A percentile compares a stretch with the other conserved stretches of the same genome.
Evolutionary conservation across 2,329 filamentous ascomycete genomes (phyloP).

Genomic region (Colletotrichum kahawae): DNA sequence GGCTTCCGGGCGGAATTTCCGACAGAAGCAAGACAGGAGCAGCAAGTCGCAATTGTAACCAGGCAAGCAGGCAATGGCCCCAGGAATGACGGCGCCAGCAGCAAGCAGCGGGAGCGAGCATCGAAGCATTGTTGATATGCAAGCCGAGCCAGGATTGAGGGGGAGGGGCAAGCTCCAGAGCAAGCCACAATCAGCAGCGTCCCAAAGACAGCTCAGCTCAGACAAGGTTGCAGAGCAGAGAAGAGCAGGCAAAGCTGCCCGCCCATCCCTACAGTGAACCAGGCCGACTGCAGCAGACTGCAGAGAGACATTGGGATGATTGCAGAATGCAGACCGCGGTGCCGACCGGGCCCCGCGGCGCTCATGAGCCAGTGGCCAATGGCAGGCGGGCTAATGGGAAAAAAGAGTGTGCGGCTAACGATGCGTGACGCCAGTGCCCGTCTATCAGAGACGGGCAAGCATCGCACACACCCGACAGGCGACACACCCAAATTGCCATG

Average conservation of each 20-base stretch:
- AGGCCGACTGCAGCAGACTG: conserved; percentile 10
- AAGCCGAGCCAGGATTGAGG: neutral
- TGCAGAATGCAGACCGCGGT: conserved; percentile 14
- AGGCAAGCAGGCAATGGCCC: neutral
- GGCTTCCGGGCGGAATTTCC: neutral
- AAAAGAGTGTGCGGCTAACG: conserved; percentile 9
- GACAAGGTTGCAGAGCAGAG: neutral
- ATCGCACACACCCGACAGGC: neutral
- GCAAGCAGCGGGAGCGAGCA: neutral
- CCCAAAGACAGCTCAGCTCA: neutral
- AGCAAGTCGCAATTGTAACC: neutral
- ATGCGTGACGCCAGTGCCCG: conserved; percentile 3
- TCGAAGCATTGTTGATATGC: neutral
- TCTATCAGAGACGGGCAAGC: conserved; percentile 15
- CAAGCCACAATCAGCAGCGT: conserved; percentile 2
- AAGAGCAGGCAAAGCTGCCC: neutral
- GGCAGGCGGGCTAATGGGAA: conserved; percentile 2
- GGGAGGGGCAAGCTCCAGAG: neutral
- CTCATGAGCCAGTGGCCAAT: conserved; percentile 2
- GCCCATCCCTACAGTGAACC: neutral
- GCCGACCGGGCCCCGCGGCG: conserved; percentile 1
- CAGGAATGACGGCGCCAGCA: neutral
- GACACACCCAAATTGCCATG: neutral
- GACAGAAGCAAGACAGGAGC: neutral
- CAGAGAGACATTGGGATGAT: conserved; percentile 8